Evolutionary conservation across 805 yeast genomes (phyloP).

Genomic region (Grigorovia humatica): DNA sequence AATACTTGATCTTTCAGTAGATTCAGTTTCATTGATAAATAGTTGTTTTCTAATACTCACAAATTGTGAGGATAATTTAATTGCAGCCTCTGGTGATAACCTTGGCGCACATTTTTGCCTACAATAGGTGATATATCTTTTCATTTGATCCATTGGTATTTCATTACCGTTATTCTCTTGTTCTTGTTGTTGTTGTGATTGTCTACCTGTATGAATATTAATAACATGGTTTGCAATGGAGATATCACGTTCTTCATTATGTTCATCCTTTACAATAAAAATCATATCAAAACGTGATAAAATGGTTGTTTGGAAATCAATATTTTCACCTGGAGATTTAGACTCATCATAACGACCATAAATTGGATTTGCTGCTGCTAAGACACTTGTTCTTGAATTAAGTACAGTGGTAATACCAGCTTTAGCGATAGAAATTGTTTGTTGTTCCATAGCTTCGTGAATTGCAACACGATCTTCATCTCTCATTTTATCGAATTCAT

Average conservation of each 20-base stretch:
- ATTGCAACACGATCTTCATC: slow-evolving; percentile 98
- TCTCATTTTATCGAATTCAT: slow-evolving; percentile 98
- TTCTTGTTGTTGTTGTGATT: slow-evolving; percentile 32
- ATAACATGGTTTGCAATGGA: slow-evolving; percentile 91
- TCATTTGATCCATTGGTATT: slow-evolving; percentile 83
- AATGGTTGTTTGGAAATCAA: slow-evolving; percentile 94
- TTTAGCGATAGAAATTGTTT: slow-evolving; percentile 95
- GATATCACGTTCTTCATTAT: slow-evolving; percentile 73
- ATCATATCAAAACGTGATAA: slow-evolving; percentile 98
- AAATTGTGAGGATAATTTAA: slow-evolving; percentile 81
- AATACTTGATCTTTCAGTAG: slow-evolving; percentile 84
- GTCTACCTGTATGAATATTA: slow-evolving; percentile 82
- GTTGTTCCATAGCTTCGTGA: slow-evolving; percentile 99
- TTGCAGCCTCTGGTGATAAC: slow-evolving; percentile 79
- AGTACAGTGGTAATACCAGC: slow-evolving; percentile 97
- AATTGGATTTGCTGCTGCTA: slow-evolving; percentile 97
- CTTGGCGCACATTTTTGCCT: slow-evolving; percentile 89
- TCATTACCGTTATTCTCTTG: slow-evolving; percentile 58
- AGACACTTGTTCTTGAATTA: slow-evolving; percentile 90
- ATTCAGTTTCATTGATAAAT: slow-evolving; percentile 66
- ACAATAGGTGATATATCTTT: slow-evolving; percentile 84
- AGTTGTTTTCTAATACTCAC: slow-evolving; percentile 81
- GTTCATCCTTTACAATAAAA: slow-evolving; percentile 92
- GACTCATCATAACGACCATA: slow-evolving; percentile 94
- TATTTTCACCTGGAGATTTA: slow-evolving; percentile 95